These are phyloP conservation scores for Coniochaeta prunicola DNA, from an alignment of 2,329 filamentous ascomycete genomes.

Conservation along the genomic window DNA sequence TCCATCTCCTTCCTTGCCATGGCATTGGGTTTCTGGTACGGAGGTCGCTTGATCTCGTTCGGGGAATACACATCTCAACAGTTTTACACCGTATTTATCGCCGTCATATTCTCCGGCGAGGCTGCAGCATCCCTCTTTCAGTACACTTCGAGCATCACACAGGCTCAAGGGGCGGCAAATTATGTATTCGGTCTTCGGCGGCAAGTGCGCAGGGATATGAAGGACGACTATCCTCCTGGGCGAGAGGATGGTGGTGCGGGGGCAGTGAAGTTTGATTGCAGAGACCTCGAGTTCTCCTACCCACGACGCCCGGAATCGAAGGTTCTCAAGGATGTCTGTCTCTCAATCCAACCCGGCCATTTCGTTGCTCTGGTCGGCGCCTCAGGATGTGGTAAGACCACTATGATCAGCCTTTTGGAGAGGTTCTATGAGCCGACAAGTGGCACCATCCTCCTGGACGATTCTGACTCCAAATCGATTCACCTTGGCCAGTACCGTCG, in stretches of 20 bases:
- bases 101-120: constrained; percentile 38
- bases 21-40: constrained; percentile 19
- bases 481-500: constrained; percentile 37
- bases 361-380: constrained; percentile 50
- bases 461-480: constrained; percentile 20
- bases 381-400: constrained; percentile 53
- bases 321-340: constrained; percentile 32
- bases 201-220: constrained; percentile 7
- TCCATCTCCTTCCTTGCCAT: constrained; percentile 21
- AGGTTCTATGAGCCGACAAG: constrained; percentile 29
- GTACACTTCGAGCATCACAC: constrained; percentile 44
- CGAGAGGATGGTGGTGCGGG: neutral
- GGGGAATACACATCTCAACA: constrained; percentile 38
- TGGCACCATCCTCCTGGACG: constrained; percentile 32
- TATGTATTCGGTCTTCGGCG: constrained; percentile 37
- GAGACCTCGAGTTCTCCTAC: constrained; percentile 56
- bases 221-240: constrained; percentile 6
- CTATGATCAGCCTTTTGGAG: constrained; percentile 46
- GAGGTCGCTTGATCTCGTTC: constrained; percentile 29
- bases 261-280: constrained; percentile 35
- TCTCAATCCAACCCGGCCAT: constrained; percentile 33
- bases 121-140: constrained; percentile 33
- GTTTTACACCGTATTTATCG: constrained; percentile 45
- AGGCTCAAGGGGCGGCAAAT: constrained; percentile 38
- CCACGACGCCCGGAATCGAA: constrained; percentile 35